phyloP scores from a whole-genome alignment of 805 yeast species.

The Candida argentea region DNA sequence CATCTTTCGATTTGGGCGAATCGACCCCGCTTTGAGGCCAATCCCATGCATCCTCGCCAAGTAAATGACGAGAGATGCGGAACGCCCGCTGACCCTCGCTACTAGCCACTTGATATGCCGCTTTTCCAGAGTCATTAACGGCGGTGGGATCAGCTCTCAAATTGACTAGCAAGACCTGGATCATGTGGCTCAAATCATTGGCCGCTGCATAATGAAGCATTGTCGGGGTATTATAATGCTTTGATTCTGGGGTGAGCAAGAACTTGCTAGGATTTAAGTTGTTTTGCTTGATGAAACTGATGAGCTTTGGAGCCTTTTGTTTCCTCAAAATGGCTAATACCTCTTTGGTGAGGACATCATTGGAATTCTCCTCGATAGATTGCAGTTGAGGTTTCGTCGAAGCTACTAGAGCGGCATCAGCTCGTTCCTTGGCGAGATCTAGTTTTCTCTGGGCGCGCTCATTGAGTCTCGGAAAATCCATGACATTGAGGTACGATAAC shows the following conservation, averaged over 20 bases:
- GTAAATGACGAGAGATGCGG: slow-evolving; percentile 51
- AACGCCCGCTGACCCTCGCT: slow-evolving; percentile 42
- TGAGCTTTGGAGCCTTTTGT: slow-evolving; percentile 67
- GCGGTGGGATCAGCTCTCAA: slow-evolving; percentile 64
- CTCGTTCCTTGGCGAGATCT: slow-evolving; percentile 4
- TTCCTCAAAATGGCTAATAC: slow-evolving; percentile 52
- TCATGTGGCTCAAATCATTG: slow-evolving; percentile 57
- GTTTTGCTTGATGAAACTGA: slow-evolving; percentile 51
- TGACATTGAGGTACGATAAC: slow-evolving; percentile 47
- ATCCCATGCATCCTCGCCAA: slow-evolving; percentile 63
- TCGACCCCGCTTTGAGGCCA: slow-evolving; percentile 67
- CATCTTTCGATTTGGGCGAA: slow-evolving; percentile 46
- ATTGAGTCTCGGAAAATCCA: slow-evolving; percentile 43
- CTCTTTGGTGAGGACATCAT: slow-evolving; percentile 48
- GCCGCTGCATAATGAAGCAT: slow-evolving; percentile 70
- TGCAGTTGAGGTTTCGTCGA: slow-evolving; percentile 6
- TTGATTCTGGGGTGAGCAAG: slow-evolving; percentile 42
- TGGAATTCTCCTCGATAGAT: slow-evolving; percentile 17
- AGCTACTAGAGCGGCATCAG: too few species aligned
- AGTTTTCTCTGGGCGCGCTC: slow-evolving; percentile 13
- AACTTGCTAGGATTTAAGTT: slow-evolving; percentile 41
- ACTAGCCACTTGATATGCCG: slow-evolving; percentile 61
- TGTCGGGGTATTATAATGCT: slow-evolving; percentile 54
- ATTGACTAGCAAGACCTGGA: slow-evolving; percentile 48
- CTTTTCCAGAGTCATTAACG: slow-evolving; percentile 41